Evolutionary conservation across 1,139 yeast species (phyloP), one percentile per base, ranked within the genome.

Genomic region (Saccharomyces hybrid): DNA sequence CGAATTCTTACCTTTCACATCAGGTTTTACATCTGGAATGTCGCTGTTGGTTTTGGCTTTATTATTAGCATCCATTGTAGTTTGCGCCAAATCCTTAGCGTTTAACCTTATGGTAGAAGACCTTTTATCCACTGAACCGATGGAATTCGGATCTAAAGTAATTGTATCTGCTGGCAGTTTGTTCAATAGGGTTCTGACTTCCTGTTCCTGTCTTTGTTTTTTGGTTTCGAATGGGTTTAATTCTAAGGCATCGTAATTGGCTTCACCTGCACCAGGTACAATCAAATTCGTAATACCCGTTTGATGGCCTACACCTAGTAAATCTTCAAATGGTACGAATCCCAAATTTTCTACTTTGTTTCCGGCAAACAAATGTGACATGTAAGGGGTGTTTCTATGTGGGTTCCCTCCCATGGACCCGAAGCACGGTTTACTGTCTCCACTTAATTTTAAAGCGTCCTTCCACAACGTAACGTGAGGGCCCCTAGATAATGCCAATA

Each of bases 241-340:
- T 72, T 95, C 99, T 67, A 90, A 75, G 2, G 99, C 91, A 75
- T 95, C 99, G 69, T 81, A 91, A 73, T 95, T 95, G 58, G 99
- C 97, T 74, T 95, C 99, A 76, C 99, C 99, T 51, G 98, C 77
- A 44, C 99, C 99, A 42, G 99, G 99, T 55, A 93, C 80, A 61
- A 95, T 86, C 55, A 95, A 66, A 25, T 95, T 86, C 27, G 86
- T 81, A 54, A 90, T 78, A 26, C 98, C 97, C 13, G 75, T 73
- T 51, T 81, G 78, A 68, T 90, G 96, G 2, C 98, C 98, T 7
- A 87, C 81, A 23, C 97, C 96, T 31, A 95, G 77, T 25, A 93
- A 78, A 86, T 95, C 99, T 73, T 95, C 99, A 70, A 85, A 93
- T 13, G 99, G 99, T 28, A 93, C 95, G 68, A 86, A 90, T 63